A percentile compares a stretch with the other conserved stretches of the same genome.
These are phyloP conservation scores for Penicillium sp. DNA, from an alignment of 2,329 filamentous ascomycete genomes.

Conservation along the genomic window DNA sequence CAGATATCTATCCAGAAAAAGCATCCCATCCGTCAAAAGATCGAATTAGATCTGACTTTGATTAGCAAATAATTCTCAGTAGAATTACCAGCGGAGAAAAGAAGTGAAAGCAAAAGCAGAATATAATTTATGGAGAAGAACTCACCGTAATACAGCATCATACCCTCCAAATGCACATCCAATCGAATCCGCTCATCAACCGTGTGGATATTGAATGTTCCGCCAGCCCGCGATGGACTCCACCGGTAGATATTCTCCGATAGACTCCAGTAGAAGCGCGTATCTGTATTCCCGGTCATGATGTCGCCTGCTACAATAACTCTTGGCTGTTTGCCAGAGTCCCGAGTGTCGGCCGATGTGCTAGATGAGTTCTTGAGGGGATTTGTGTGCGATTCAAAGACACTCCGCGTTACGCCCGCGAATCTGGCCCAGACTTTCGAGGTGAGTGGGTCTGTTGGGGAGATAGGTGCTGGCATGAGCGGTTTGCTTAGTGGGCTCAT, in stretches of 20 bases:
- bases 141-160: conserved; percentile 42
- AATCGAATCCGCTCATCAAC: conserved; percentile 47
- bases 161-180: conserved; percentile 40
- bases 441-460: conserved; percentile 28
- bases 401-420: conserved; percentile 36
- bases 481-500: conserved; percentile 28
- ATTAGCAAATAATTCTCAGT: too few species aligned
- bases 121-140: background rate
- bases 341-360: background rate
- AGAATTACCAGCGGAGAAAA: too few species aligned
- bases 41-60: conserved; percentile 27
- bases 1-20: conserved; percentile 10
- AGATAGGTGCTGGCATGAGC: conserved; percentile 31
- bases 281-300: conserved; percentile 52
- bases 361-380: conserved; percentile 8
- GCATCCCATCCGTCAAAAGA: conserved; percentile 28
- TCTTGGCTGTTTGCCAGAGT: conserved; percentile 15
- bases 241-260: conserved; percentile 51
- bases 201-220: conserved; percentile 46
- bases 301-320: conserved; percentile 43
- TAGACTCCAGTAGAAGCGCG: conserved; percentile 49
- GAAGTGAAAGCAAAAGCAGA: too few species aligned
- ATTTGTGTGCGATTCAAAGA: conserved; percentile 34
- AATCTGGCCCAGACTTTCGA: conserved; percentile 36
- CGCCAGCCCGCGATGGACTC: conserved; percentile 44